Evolutionary conservation across 2,329 filamentous ascomycete genomes (phyloP), one percentile per base, ranked within the genome.

Genomic region (Aspergillus ochraceoroseus): DNA sequence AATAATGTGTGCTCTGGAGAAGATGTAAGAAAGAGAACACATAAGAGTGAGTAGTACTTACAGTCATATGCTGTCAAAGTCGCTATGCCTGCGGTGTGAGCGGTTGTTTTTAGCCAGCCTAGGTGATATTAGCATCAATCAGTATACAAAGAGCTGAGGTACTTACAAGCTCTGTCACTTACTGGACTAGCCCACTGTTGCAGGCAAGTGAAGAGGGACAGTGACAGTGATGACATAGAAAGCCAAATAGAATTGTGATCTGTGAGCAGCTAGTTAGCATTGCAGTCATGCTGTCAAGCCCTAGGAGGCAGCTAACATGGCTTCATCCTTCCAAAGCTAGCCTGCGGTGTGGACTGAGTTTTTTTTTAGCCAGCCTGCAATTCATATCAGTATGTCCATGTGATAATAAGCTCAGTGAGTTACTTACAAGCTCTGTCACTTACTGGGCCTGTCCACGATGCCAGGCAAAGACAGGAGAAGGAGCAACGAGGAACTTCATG

Each of bases 41-140:
- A 13, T 13, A 6, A 18, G 35, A 34, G 11, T 11, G 32, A 25
- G 31, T 23, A 27, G 6, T 31, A 11, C 13, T 3, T 15, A 5
- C 32, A 9, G 17, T 32, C n/a, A 22, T 22, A 5, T 22, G 5
- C 5, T 9, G 5, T 5, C 9, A 22, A 5, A 5, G 5, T 22
- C 20, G 20, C 20, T 9, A 22, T 41, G 35, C 25, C 43, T 12
- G 13, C 22, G 20, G 37, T 23, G 37, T 34, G 30, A 26, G 18
- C n/a, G 4, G n/a, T 29, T 44, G 29, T 39, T 32, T 47, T 44
- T 44, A 44, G 36, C 44, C 44, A 44, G 41, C 38, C 44, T 47
- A 31, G 9, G 14, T 31, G 2, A 35, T 9, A 15, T 43, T 9
- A 35, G 41, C 14, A 34, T 13, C n/a, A 14, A 9, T 11, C 2